Conservation (phyloP, 179 eudicot species). For the Monotropa hypopitys region DNA sequence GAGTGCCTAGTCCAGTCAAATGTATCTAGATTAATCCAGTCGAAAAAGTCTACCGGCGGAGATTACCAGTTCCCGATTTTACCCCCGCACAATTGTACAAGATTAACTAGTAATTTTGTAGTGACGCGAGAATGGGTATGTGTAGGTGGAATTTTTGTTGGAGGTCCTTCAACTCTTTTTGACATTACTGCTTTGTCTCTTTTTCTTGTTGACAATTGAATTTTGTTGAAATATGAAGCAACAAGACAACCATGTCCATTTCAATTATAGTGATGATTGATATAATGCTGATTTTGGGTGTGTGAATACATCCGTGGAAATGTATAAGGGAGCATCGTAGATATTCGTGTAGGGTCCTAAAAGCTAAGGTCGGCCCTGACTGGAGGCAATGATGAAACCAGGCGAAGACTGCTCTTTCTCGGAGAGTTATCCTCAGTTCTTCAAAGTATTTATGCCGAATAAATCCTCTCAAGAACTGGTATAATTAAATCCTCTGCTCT, state of each 20-base stretch:
- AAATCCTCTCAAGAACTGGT: not conserved
- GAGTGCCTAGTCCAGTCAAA: too few relatives aligned
- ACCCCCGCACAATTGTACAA: not conserved
- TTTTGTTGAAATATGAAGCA: not conserved
- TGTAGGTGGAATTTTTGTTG: not conserved
- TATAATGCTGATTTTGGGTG: not conserved
- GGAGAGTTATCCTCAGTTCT: constrained; percentile 5
- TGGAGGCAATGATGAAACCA: not conserved
- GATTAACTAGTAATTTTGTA: not conserved
- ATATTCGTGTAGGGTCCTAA: not conserved
- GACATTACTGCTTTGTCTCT: not conserved
- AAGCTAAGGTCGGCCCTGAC: not conserved
- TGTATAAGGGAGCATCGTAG: not conserved
- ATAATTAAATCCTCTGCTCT: not conserved
- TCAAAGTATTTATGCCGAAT: not conserved
- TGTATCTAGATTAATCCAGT: too few relatives aligned
- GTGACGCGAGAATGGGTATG: not conserved
- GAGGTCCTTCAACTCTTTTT: not conserved
- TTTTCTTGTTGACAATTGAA: not conserved
- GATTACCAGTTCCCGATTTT: too few relatives aligned
- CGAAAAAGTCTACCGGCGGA: too few relatives aligned
- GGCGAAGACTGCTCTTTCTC: not conserved
- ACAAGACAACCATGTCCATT: not conserved
- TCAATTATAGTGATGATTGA: not conserved
- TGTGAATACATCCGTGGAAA: not conserved